A percentile compares a stretch with the other conserved stretches of the same genome.
Conservation (phyloP, 2,329 filamentous ascomycete species). For the Botryotinia narcissicola region DNA sequence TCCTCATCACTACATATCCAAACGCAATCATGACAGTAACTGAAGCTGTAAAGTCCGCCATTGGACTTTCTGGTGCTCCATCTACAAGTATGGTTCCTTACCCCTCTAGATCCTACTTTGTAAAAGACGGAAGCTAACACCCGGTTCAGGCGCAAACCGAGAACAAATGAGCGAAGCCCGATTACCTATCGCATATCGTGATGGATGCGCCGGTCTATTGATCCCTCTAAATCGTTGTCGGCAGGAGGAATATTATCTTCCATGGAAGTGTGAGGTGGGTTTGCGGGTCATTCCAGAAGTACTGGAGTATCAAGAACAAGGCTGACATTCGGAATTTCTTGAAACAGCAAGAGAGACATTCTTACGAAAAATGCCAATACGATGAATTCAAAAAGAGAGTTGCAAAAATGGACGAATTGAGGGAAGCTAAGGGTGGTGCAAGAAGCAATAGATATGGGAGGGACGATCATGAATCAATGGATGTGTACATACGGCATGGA, state of each 20-base stretch:
- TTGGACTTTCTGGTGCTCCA: conserved; percentile 43
- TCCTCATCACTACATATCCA: not conserved
- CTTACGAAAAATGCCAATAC: conserved; percentile 99
- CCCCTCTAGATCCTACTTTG: conserved; percentile 14
- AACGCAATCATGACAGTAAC: conserved; percentile 45
- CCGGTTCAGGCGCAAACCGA: conserved; percentile 59
- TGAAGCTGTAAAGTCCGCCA: conserved; percentile 48
- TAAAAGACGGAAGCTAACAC: conserved; percentile 44
- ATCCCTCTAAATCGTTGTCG: conserved; percentile 97
- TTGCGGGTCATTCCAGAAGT: not conserved
- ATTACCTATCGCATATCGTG: conserved; percentile 86
- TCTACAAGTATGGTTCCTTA: conserved; percentile 30
- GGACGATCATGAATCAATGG: not conserved
- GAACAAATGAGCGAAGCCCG: conserved; percentile 92
- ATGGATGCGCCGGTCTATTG: conserved; percentile 90
- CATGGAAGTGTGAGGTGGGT: conserved; percentile 95
- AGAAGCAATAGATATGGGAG: conserved; percentile 68
- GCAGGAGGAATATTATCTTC: conserved; percentile 85
- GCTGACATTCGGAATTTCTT: conserved; percentile 23
- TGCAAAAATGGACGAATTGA: conserved; percentile 96
- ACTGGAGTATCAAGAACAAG: not conserved
- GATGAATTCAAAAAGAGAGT: conserved; percentile 98
- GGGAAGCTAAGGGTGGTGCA: conserved; percentile 77
- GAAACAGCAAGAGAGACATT: conserved; percentile 86
- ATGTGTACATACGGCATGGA: conserved; percentile 29